A percentile compares a stretch with the other conserved stretches of the same genome.
Conservation (phyloP, 345 rosid genomes). For the Gossypium stocksii region DNA sequence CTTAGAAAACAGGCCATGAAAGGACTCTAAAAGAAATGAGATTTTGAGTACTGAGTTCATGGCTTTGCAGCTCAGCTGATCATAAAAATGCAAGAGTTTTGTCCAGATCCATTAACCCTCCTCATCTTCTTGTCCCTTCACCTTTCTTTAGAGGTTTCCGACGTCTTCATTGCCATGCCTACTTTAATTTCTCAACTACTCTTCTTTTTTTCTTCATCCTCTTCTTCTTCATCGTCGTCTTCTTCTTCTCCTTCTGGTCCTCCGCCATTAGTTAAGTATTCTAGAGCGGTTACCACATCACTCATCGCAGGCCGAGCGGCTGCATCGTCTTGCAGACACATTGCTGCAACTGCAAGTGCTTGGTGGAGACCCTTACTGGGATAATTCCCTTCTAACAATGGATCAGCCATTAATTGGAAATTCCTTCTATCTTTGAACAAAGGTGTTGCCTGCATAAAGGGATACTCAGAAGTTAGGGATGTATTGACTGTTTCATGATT, state of each 20-base stretch:
- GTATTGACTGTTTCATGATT: neutral
- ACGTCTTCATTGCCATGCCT: neutral
- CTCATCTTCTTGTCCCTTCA: neutral
- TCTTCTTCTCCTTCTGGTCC: conserved; percentile 16
- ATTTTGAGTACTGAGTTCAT: neutral
- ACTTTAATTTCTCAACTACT: conserved; percentile 11
- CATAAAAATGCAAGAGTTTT: neutral
- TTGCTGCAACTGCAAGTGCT: conserved; percentile 79
- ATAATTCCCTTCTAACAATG: conserved; percentile 52
- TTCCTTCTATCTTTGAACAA: conserved; percentile 59
- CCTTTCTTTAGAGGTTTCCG: neutral
- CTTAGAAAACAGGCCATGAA: neutral
- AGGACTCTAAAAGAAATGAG: neutral
- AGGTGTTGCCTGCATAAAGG: conserved; percentile 58
- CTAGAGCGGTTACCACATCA: conserved; percentile 75
- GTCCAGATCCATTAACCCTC: conserved; percentile 2
- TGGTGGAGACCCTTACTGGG: conserved; percentile 60
- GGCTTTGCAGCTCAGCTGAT: neutral
- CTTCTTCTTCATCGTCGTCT: neutral
- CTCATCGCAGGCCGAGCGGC: conserved; percentile 60
- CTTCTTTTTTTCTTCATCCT: neutral
- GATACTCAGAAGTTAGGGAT: neutral
- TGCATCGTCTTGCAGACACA: conserved; percentile 85
- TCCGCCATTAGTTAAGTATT: conserved; percentile 41
- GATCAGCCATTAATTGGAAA: conserved; percentile 66